Conservation (phyloP, 306 rosid species). For the Lotus japonicus region DNA sequence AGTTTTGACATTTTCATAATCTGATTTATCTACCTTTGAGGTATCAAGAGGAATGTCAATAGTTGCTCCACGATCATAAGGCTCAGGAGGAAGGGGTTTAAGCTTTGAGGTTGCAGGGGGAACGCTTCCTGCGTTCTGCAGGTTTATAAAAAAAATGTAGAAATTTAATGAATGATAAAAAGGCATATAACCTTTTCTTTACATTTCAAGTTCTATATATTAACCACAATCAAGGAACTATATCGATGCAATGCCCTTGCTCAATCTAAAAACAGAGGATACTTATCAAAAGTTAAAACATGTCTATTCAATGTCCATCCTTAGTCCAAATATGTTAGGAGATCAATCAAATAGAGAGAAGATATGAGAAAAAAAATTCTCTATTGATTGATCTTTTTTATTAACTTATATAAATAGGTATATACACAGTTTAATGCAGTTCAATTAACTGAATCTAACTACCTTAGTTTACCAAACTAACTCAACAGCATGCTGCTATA, state of each 20-base stretch:
- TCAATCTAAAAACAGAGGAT: background rate
- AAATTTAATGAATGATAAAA: too few species aligned
- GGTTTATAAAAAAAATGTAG: background rate
- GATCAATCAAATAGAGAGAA: too few species aligned
- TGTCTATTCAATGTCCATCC: background rate
- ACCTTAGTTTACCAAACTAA: too few species aligned
- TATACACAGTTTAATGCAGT: too few species aligned
- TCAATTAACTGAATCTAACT: too few species aligned
- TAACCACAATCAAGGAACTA: background rate
- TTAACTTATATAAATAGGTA: too few species aligned
- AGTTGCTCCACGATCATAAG: slow-evolving; percentile 63
- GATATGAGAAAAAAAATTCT: too few species aligned
- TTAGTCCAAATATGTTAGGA: background rate
- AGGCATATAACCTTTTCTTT: background rate
- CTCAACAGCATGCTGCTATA: too few species aligned
- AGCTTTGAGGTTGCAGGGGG: slow-evolving; percentile 45
- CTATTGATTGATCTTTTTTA: too few species aligned
- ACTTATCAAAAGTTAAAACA: background rate
- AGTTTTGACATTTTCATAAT: slow-evolving; percentile 16
- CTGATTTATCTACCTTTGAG: slow-evolving; percentile 30
- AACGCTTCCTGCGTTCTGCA: slow-evolving; percentile 39
- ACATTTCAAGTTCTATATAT: background rate
- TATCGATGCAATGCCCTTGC: background rate
- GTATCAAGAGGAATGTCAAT: slow-evolving; percentile 58
- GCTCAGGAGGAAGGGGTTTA: slow-evolving; percentile 72